Conservation (phyloP, 495 filamentous ascomycete genomes). For the Polyplosphaeria fusca region DNA sequence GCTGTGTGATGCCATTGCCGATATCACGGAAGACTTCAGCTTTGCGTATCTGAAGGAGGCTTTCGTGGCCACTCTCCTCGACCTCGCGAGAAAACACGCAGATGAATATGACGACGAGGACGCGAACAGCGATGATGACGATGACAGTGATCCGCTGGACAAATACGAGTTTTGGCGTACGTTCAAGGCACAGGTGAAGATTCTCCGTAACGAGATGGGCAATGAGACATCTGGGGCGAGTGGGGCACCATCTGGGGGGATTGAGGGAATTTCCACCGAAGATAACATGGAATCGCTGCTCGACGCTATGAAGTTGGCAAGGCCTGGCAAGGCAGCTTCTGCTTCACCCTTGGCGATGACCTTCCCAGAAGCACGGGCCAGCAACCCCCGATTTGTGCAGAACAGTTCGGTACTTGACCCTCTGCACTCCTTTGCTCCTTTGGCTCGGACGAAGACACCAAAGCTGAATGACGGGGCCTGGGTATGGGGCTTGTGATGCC, state of each 20-base stretch:
- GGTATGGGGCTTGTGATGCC: constrained; percentile 20
- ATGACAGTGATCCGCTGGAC: constrained; percentile 43
- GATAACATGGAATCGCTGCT: constrained; percentile 27
- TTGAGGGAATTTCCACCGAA: constrained; percentile 17
- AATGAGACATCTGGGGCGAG: neutral
- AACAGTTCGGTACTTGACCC: constrained; percentile 21
- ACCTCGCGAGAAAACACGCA: constrained; percentile 41
- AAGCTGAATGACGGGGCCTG: constrained; percentile 18
- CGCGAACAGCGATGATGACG: constrained; percentile 35
- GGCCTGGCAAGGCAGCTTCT: constrained; percentile 16
- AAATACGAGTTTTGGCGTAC: constrained; percentile 52
- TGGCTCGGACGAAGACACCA: constrained; percentile 16
- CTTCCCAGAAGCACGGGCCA: neutral
- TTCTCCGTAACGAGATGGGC: constrained; percentile 55
- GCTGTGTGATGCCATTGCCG: constrained; percentile 53
- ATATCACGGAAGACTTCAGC: constrained; percentile 58
- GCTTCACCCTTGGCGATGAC: constrained; percentile 5
- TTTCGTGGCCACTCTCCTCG: constrained; percentile 58
- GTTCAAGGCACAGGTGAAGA: constrained; percentile 56
- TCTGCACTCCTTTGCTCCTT: constrained; percentile 13
- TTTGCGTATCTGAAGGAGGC: constrained; percentile 67
- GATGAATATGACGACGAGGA: constrained; percentile 34
- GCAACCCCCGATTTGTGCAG: neutral
- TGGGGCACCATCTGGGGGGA: neutral
- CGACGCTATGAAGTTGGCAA: constrained; percentile 19